Conservation (phyloP, 2,329 filamentous ascomycete species). For the Chrysoporthe austroafricana region DNA sequence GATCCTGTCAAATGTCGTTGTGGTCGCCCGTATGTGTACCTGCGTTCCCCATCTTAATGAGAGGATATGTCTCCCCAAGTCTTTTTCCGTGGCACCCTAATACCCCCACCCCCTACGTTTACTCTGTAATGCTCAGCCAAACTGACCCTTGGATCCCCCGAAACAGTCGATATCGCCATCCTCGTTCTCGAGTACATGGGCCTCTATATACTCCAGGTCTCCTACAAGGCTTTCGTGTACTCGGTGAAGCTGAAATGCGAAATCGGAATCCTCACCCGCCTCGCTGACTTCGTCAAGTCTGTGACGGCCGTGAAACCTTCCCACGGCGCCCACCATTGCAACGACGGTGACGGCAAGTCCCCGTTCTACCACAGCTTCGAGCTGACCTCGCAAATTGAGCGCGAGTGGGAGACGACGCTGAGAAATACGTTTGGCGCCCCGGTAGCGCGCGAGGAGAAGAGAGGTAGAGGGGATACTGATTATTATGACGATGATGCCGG, state of each 20-base stretch:
- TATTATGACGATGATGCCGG: neutral
- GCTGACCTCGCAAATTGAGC: constrained; percentile 25
- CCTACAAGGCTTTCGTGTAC: constrained; percentile 41
- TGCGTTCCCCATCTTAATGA: too few species aligned
- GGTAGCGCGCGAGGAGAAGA: neutral
- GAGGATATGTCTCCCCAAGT: neutral
- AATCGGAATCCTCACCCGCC: constrained; percentile 41
- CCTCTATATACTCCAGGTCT: constrained; percentile 40
- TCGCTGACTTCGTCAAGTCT: constrained; percentile 37
- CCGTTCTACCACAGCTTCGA: constrained; percentile 17
- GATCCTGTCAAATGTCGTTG: constrained; percentile 48
- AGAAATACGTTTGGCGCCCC: constrained; percentile 21
- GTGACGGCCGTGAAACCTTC: neutral
- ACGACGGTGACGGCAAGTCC: neutral
- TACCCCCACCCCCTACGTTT: neutral
- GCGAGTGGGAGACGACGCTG: constrained; percentile 25
- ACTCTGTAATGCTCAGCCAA: neutral
- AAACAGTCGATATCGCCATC: constrained; percentile 38
- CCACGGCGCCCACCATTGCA: constrained; percentile 1
- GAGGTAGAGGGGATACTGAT: too few species aligned
- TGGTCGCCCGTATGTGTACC: constrained; percentile 37
- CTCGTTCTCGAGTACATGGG: constrained; percentile 40
- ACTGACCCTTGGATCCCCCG: neutral
- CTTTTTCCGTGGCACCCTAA: neutral
- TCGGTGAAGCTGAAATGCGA: constrained; percentile 44